Conservation (phyloP, 495 filamentous ascomycete genomes). For the Daldinia caldariorum region DNA sequence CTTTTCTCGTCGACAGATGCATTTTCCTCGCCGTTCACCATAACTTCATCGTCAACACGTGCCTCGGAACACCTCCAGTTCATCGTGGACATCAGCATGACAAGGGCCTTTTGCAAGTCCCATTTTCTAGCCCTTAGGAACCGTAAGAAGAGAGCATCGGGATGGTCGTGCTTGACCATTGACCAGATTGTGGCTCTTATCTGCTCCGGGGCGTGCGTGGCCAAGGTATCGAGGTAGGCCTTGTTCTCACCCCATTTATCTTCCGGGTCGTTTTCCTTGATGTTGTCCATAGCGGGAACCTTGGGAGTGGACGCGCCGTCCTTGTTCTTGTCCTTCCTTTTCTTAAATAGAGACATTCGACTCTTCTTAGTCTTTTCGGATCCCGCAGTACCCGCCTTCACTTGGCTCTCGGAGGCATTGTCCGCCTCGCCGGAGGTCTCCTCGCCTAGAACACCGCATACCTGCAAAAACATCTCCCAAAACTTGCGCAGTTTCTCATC, state of each 20-base stretch:
- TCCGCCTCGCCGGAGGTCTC: conserved; percentile 43
- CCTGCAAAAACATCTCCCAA: conserved; percentile 79
- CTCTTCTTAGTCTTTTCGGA: conserved; percentile 77
- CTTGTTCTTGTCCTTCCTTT: conserved; percentile 68
- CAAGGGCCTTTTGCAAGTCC: conserved; percentile 90
- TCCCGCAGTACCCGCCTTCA: conserved; percentile 39
- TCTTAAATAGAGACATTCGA: conserved; percentile 70
- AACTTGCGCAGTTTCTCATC: conserved; percentile 88
- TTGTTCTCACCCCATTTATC: conserved; percentile 95
- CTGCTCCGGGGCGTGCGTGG: conserved; percentile 76
- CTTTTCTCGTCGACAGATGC: conserved; percentile 69
- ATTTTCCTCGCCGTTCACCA: conserved; percentile 77
- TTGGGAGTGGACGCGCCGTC: conserved; percentile 47
- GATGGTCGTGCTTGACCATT: conserved; percentile 96
- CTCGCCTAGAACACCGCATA: conserved; percentile 73
- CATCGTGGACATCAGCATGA: conserved; percentile 95
- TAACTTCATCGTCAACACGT: conserved; percentile 87
- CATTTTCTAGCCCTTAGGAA: conserved; percentile 95
- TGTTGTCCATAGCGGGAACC: conserved; percentile 46
- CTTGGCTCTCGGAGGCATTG: conserved; percentile 40
- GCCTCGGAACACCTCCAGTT: conserved; percentile 85
- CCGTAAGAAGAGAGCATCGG: conserved; percentile 85
- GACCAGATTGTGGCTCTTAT: conserved; percentile 87
- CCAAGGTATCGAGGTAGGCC: conserved; percentile 82
- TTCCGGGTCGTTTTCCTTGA: conserved; percentile 67